Evolutionary conservation across 768 basidiomycete species (phyloP).

Genomic region (Macrolepiota albuminosa): DNA sequence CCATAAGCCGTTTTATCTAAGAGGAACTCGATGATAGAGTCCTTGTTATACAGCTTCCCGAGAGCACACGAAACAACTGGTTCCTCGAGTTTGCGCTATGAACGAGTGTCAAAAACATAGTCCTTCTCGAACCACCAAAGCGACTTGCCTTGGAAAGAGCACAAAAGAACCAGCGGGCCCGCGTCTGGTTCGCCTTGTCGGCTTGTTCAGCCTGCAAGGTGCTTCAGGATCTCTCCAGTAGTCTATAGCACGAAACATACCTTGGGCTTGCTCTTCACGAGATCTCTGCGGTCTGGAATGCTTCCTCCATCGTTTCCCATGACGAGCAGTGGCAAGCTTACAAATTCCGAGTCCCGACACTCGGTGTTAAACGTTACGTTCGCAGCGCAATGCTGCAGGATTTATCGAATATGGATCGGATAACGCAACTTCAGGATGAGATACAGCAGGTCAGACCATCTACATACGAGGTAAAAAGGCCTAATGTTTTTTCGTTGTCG

Average conservation of each 20-base stretch:
- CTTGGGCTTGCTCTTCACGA: constrained; percentile 72
- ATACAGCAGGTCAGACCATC: constrained; percentile 64
- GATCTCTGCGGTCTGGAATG: constrained; percentile 78
- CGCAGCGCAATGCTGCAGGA: constrained; percentile 87
- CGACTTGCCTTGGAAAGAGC: constrained; percentile 84
- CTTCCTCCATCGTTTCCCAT: constrained; percentile 92
- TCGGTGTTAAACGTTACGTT: neutral
- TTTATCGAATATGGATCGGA: constrained; percentile 92
- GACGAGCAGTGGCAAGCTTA: constrained; percentile 33
- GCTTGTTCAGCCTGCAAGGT: constrained; percentile 66
- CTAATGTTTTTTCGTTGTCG: neutral
- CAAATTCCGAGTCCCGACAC: constrained; percentile 5
- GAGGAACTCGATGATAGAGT: constrained; percentile 86
- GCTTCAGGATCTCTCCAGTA: neutral
- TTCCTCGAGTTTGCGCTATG: constrained; percentile 74
- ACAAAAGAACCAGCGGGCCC: constrained; percentile 90
- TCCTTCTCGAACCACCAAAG: neutral
- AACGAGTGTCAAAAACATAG: constrained; percentile 50
- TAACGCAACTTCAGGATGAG: constrained; percentile 93
- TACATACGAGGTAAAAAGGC: neutral
- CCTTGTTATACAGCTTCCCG: constrained; percentile 96
- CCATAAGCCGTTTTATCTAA: constrained; percentile 81
- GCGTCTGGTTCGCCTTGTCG: constrained; percentile 85
- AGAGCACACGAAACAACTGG: constrained; percentile 90
- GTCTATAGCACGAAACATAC: constrained; percentile 24